Base-by-base conservation (phyloP, 225 moss, liverwort and hornwort genomes). In the Takakia lepidozioides region DNA sequence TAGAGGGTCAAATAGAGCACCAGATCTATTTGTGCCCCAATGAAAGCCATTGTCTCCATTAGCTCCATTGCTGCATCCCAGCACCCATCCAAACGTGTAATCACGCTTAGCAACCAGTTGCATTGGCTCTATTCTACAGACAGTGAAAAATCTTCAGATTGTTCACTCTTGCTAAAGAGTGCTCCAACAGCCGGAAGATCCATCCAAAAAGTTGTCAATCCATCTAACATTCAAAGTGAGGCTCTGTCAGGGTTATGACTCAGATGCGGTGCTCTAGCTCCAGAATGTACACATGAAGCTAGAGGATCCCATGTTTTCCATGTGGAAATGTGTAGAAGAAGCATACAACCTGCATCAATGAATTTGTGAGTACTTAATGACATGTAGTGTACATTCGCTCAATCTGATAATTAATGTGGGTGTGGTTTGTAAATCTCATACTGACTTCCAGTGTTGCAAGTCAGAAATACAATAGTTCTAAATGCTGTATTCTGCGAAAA, bases 21-120 rank as follows among this genome's bases (percentile, higher is more conserved):
- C 19, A 67, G 24, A 59, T 73, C 67, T 46, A 73, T 73, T 28
- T 73, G 73, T 35, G 67, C 46, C 10, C 67, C 73, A 5, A 73
- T 73, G 41, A 73, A 63, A 2, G 73, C 67, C 67, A 73, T 73
- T 1, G 73, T 73, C 63, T 73, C 67, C 36, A 63, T 51, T 39
- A 58, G 62, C 67, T 73, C 72, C 41, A 73, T 57, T 23, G 55
- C 73, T 68, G 55, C 61, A 57, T 48, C 26, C n/a, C n/a, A n/a
- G n/a, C n/a, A n/a, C n/a, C n/a, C n/a, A n/a, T n/a, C n/a, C n/a
- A n/a, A n/a, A n/a, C n/a, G n/a, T n/a, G n/a, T n/a, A n/a, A n/a
- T n/a, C n/a, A n/a, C n/a, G n/a, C n/a, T n/a, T n/a, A n/a, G n/a
- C n/a, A n/a, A n/a, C n/a, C n/a, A n/a, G n/a, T n/a, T n/a, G n/a